Evolutionary conservation across 163 green algal genomes (phyloP), one percentile per base, ranked within the genome.

Genomic region (Scenedesmus sp.): DNA sequence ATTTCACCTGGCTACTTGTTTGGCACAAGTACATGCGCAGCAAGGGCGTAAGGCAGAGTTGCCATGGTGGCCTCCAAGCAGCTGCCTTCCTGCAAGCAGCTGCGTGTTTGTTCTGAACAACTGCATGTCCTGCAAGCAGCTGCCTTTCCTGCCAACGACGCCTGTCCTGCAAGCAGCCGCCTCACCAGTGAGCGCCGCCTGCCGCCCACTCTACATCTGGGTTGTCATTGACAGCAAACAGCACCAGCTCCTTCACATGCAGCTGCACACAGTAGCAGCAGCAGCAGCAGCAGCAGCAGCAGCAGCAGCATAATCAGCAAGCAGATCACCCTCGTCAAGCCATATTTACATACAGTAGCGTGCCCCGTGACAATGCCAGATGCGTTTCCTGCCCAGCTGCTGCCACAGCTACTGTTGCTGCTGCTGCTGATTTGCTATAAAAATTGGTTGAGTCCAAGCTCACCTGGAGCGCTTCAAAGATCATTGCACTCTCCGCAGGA

Each of bases 151-250:
- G 6, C 13, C 67, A 46, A 18, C 13, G 67, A 79, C 16, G 16
- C 13, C 16, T 79, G 67, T 46, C 54, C 15, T 64, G 79, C 79
- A 64, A 86, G 34, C 79, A 95, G n/a, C 20, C 76, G 34, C 56
- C 88, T 84, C 46, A 90, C 95, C 96, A 97, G 88, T 97, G 96
- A 64, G 81, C 92, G 66, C 96, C 96, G 1, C 95, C 96, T 2
- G 55, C 88, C 13, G 95, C 92, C 0, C 18, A 18, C 0, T 90
- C 52, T 0, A 92, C 90, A 15, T 96, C 90, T 3, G 88, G 84
- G 83, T 97, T 97, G 94, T 97, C 92, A 73, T 96, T 97, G 0
- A 97, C 88, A 2, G 94, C 95, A 87, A 97, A 94, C 4, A 95
- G 34, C 54, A 95, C 85, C 76, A 95, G 84, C n/a, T 84, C 52